Percentiles rank a stretch among this genome's conserved stretches.
Evolutionary conservation across 768 basidiomycete species (phyloP).

Genomic region (Lepiota venenata): DNA sequence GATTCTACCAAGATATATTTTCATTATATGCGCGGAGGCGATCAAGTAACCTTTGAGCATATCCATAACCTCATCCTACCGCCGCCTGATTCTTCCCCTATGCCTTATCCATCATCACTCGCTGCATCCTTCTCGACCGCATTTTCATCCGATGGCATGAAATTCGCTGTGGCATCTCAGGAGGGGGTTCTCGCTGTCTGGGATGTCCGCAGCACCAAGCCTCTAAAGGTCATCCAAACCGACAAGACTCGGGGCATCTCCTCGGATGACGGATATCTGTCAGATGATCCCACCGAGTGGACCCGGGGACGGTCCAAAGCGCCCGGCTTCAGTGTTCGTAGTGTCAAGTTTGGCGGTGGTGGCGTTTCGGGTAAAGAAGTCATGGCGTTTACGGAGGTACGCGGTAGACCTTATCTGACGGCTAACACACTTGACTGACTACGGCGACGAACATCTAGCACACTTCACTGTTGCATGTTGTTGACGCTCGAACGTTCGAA

Average conservation of each 20-base stretch:
- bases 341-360: conserved; percentile 16
- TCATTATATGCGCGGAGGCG: conserved; percentile 14
- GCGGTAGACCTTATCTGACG: background rate
- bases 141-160: conserved; percentile 14
- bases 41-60: conserved; percentile 13
- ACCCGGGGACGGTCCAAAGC: conserved; percentile 11
- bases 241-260: conserved; percentile 17
- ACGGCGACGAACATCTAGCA: background rate
- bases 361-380: conserved; percentile 14
- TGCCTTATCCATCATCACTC: conserved; percentile 15
- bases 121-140: conserved; percentile 17
- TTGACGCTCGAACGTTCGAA: conserved; percentile 15
- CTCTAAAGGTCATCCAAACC: conserved; percentile 16
- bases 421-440: background rate
- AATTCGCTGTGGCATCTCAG: conserved; percentile 17
- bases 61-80: conserved; percentile 12
- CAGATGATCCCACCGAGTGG: conserved; percentile 18
- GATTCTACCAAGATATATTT: conserved; percentile 16
- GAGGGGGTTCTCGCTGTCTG: conserved; percentile 17
- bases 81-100: conserved; percentile 13
- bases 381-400: conserved; percentile 15
- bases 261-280: conserved; percentile 12
- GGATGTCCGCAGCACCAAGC: conserved; percentile 16
- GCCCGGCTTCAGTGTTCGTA: conserved; percentile 16
- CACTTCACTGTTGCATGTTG: conserved; percentile 15